Evolutionary conservation across 179 eudicot genomes (phyloP).

Genomic region (Heliamphora pulchella): DNA sequence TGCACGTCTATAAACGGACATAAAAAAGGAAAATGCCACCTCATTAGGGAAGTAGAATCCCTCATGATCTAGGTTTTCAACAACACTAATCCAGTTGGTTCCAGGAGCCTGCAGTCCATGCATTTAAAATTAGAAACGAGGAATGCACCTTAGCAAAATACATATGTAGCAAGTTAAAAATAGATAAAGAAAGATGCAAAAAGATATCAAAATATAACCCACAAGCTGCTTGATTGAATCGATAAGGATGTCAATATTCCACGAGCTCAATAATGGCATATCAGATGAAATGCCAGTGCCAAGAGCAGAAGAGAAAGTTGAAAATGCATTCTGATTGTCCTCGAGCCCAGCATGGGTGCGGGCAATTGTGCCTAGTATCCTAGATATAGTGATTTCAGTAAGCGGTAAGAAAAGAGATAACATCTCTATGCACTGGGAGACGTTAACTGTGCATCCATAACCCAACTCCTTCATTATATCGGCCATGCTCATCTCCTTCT

Average conservation of each 20-base stretch:
- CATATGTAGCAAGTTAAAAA: background rate
- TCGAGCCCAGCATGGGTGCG: slow-evolving; percentile 59
- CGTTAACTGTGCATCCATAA: slow-evolving; percentile 66
- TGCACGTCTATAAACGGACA: slow-evolving; percentile 62
- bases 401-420: slow-evolving; percentile 68
- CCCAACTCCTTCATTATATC: slow-evolving; percentile 79
- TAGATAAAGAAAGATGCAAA: background rate
- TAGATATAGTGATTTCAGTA: slow-evolving; percentile 57
- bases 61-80: slow-evolving; percentile 82
- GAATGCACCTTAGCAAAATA: background rate
- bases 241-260: slow-evolving; percentile 69
- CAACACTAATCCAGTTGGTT: slow-evolving; percentile 63
- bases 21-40: slow-evolving; percentile 63
- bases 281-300: slow-evolving; percentile 42
- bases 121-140: slow-evolving; percentile 12
- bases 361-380: slow-evolving; percentile 59
- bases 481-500: slow-evolving; percentile 73
- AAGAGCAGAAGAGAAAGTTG: slow-evolving; percentile 65
- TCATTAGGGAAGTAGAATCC: slow-evolving; percentile 74
- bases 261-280: slow-evolving; percentile 46
- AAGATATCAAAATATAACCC: slow-evolving; percentile 25
- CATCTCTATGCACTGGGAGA: slow-evolving; percentile 70
- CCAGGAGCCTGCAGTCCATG: slow-evolving; percentile 59
- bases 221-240: slow-evolving; percentile 80
- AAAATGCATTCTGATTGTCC: slow-evolving; percentile 42